Base-by-base conservation (phyloP, 2,329 filamentous ascomycete genomes). In the Samsoniella hepiali region DNA sequence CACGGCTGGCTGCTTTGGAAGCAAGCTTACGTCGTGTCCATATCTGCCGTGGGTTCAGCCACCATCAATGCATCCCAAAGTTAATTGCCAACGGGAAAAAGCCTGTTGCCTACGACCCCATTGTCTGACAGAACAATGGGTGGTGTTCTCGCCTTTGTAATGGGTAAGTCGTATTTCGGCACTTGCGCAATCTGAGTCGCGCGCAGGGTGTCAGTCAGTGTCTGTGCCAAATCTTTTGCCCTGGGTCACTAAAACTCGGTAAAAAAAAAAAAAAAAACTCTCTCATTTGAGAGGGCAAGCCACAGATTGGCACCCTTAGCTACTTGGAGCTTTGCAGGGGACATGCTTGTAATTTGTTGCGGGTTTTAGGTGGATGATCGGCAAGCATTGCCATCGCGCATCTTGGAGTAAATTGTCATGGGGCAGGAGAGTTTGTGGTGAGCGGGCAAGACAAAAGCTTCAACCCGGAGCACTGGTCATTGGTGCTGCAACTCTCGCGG, bases 361-460 rank as follows among this genome's bases (percentile, higher is more conserved):
- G 58, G 58, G 58, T 44, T 40, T 44, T 51, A 40, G 34, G 36
- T 53, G 49, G 47, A 17, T 60, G 58, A 60, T 60, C 58, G 58
- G 29, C 58, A 53, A 42, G 34, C 34, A 31, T 51, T 22, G 27
- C 58, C 58, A 60, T 60, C 58, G 58, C 58, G 58, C 47, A 60
- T 60, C 58, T 60, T 32, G 29, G 55, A 47, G n/a, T 40, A 40
- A 22, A 40, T 40, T 54, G 50, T 38, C 50, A 54, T 51, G 15
- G 50, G 31, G 38, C 9, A 5, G 31, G 5, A 17, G 13, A 40
- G 10, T 40, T 40, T 40, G 38, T 40, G 17, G 50, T 27, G 32
- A 38, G 38, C 32, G 50, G 32, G 38, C 32, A 10, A 11, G 13
- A 22, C 22, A 22, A 22, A 22, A 22, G 22, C 22, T 22, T 22